Evolutionary conservation across 768 basidiomycete species (phyloP).

Genomic region (Trametes elegans): DNA sequence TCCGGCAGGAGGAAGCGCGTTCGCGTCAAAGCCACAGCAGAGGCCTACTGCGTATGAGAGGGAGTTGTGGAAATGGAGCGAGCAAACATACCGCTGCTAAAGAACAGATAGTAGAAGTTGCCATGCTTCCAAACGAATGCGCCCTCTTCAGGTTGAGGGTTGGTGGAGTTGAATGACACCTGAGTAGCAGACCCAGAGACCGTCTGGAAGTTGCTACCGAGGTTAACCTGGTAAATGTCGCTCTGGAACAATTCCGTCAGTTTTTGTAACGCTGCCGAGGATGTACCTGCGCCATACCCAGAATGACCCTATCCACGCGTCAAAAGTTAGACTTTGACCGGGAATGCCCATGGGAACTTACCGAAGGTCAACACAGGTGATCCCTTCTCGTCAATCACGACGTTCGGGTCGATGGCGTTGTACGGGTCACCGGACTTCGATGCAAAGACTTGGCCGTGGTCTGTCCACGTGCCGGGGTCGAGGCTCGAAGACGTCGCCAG

Average conservation of each 20-base stretch:
- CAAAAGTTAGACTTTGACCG: too few species aligned
- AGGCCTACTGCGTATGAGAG: neutral
- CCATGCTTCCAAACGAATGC: constrained; percentile 21
- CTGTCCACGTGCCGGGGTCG: constrained; percentile 27
- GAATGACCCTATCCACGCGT: constrained; percentile 6
- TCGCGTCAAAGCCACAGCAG: constrained; percentile 18
- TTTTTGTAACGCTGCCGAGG: neutral
- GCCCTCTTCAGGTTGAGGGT: constrained; percentile 17
- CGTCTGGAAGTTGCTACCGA: constrained; percentile 9
- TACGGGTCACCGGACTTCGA: constrained; percentile 15
- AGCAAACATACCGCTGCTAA: constrained; percentile 18
- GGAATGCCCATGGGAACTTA: constrained; percentile 3
- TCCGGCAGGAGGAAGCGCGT: constrained; percentile 17
- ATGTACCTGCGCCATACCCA: constrained; percentile 10
- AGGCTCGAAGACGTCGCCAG: constrained; percentile 25
- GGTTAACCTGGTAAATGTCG: constrained; percentile 14
- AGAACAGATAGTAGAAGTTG: constrained; percentile 21
- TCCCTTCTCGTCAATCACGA: constrained; percentile 20
- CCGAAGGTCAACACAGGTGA: constrained; percentile 22
- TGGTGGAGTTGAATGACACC: constrained; percentile 17
- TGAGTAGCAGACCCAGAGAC: constrained; percentile 4
- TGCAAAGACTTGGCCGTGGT: constrained; percentile 23
- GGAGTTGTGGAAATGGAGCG: neutral
- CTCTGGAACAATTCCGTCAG: neutral
- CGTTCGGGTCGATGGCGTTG: constrained; percentile 24